Conservation (phyloP, 2,329 filamentous ascomycete species). For the Trichoderma sp. region DNA sequence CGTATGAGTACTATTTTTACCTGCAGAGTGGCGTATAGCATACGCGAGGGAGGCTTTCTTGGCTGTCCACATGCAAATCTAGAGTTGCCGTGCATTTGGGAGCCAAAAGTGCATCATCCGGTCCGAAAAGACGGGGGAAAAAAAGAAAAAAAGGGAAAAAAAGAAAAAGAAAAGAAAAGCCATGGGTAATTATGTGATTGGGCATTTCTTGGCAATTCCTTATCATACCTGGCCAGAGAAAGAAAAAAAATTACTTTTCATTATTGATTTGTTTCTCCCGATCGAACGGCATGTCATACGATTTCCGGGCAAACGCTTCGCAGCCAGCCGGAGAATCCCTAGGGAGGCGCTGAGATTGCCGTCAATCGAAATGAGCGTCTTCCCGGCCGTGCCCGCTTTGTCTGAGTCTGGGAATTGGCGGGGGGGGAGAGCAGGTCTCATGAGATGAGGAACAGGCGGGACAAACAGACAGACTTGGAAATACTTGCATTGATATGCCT, state of each 20-base stretch:
- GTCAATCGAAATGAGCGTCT: not conserved
- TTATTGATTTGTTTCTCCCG: not conserved
- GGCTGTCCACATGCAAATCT: not conserved
- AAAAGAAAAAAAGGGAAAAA: not conserved
- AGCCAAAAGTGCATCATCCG: not conserved
- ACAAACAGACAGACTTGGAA: not conserved
- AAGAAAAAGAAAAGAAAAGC: not conserved
- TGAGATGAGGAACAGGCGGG: not conserved
- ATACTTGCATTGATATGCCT: not conserved
- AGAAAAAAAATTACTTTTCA: not conserved
- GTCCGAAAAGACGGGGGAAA: not conserved
- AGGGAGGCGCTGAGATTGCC: not conserved
- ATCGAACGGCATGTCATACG: conserved; percentile 12
- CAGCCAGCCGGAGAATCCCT: not conserved
- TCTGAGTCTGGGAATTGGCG: not conserved
- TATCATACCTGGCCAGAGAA: not conserved
- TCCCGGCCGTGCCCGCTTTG: not conserved
- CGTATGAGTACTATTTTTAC: not conserved
- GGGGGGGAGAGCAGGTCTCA: not conserved
- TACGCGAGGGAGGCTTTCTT: not conserved
- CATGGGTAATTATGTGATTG: not conserved
- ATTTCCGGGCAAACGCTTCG: not conserved
- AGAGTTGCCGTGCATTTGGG: not conserved
- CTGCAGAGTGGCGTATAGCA: not conserved
- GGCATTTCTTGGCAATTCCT: not conserved